These are phyloP conservation scores for Saccharomycopsis fibuligera DNA, from an alignment of 805 yeast species.

Conservation along the genomic window DNA sequence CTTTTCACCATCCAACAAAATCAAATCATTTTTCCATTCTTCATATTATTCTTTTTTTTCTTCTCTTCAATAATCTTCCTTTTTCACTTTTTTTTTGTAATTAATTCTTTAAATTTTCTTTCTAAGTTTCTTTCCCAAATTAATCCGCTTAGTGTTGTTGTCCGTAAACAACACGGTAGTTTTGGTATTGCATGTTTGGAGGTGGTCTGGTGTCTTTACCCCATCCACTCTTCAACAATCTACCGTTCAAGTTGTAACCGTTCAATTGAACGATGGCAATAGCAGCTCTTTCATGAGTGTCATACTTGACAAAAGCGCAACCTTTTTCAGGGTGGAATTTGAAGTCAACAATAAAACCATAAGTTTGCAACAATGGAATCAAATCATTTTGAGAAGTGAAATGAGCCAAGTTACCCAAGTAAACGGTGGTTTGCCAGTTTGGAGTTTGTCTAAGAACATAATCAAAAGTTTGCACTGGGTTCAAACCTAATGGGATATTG, in stretches of 20 bases:
- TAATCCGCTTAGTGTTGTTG: constrained; percentile 12
- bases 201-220: constrained; percentile 51
- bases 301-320: constrained; percentile 84
- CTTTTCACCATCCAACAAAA: too few species aligned
- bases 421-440: constrained; percentile 78
- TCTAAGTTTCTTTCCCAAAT: not conserved
- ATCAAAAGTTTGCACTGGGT: constrained; percentile 55
- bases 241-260: constrained; percentile 60
- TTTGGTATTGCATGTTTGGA: constrained; percentile 28
- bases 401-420: constrained; percentile 79
- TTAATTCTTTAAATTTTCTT: not conserved
- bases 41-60: too few species aligned
- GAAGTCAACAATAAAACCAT: constrained; percentile 78
- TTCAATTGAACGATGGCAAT: constrained; percentile 74
- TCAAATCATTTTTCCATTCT: too few species aligned
- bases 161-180: constrained; percentile 18
- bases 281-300: constrained; percentile 84
- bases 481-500: constrained; percentile 20
- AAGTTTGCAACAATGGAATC: constrained; percentile 65
- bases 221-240: constrained; percentile 82
- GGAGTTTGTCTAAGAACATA: constrained; percentile 73
- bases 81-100: not conserved
- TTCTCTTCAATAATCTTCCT: too few species aligned
- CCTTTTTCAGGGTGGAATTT: constrained; percentile 76
- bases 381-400: constrained; percentile 67